These are phyloP conservation scores for Senna siamea DNA, from an alignment of 306 rosid species.

Conservation along the genomic window DNA sequence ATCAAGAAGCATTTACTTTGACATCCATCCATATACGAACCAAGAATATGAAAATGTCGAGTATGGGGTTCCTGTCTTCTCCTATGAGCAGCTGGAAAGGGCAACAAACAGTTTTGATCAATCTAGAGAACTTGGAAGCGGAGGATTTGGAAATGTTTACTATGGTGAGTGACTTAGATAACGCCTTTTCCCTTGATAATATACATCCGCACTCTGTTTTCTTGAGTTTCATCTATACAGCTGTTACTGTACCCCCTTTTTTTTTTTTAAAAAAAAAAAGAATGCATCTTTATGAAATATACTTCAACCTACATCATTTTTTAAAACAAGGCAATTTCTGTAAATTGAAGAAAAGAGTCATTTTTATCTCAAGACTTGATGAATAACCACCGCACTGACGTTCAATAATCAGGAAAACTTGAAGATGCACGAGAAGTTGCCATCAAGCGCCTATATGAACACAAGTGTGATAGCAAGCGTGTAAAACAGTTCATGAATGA, in stretches of 20 bases:
- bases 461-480: constrained; percentile 48
- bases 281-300: background rate
- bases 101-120: too few species aligned
- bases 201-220: too few species aligned
- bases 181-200: background rate
- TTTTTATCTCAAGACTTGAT: background rate
- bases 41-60: constrained; percentile 7
- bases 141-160: constrained; percentile 41
- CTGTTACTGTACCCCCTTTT: too few species aligned
- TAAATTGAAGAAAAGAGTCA: background rate
- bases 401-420: constrained; percentile 56
- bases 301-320: background rate
- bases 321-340: too few species aligned
- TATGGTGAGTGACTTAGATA: constrained; percentile 20
- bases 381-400: constrained; percentile 23
- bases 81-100: too few species aligned
- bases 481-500: constrained; percentile 70
- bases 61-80: constrained; percentile 7
- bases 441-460: constrained; percentile 63
- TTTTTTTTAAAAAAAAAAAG: too few species aligned
- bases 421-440: constrained; percentile 82
- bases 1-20: background rate
- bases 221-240: too few species aligned
- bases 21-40: background rate
- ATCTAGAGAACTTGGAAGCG: constrained; percentile 49